These are phyloP conservation scores for Meira miltonrushii DNA, from an alignment of 1,284 basidiomycete species.

Conservation along the genomic window DNA sequence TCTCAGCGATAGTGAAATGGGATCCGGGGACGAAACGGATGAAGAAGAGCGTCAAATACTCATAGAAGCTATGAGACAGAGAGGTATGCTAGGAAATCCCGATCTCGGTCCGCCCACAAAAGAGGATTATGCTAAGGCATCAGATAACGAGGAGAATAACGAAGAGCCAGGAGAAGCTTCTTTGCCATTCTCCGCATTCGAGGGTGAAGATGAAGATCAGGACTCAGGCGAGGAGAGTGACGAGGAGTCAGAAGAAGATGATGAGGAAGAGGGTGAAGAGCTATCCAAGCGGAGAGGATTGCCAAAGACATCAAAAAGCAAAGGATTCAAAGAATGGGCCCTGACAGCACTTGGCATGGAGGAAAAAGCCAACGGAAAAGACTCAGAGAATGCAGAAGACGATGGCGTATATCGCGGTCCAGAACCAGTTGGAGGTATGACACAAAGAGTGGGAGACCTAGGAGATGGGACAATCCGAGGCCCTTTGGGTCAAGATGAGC, in stretches of 20 bases:
- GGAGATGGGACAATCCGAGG: constrained; percentile 46
- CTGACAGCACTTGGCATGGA: constrained; percentile 37
- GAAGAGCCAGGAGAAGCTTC: not conserved
- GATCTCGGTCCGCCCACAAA: not conserved
- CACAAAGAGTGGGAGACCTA: constrained; percentile 41
- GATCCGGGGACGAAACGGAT: constrained; percentile 30
- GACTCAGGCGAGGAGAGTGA: constrained; percentile 18
- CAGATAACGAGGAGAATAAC: not conserved
- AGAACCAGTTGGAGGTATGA: constrained; percentile 42
- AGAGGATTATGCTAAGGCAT: not conserved
- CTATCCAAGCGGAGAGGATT: constrained; percentile 29
- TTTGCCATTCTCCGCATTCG: not conserved
- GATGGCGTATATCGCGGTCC: constrained; percentile 19
- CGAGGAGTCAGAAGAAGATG: constrained; percentile 18
- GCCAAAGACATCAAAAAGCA: constrained; percentile 26
- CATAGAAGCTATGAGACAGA: constrained; percentile 40
- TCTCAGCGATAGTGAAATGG: constrained; percentile 2
- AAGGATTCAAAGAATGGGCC: constrained; percentile 50
- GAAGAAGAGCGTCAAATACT: constrained; percentile 41
- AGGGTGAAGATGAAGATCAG: constrained; percentile 10
- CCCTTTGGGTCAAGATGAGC: constrained; percentile 40
- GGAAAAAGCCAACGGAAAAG: constrained; percentile 2
- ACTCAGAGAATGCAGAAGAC: constrained; percentile 8
- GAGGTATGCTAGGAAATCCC: constrained; percentile 22
- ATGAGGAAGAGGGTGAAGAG: constrained; percentile 12